A percentile compares a stretch with the other conserved stretches of the same genome.
Conservation (phyloP, 306 rosid genomes). For the Vachellia collinsii region DNA sequence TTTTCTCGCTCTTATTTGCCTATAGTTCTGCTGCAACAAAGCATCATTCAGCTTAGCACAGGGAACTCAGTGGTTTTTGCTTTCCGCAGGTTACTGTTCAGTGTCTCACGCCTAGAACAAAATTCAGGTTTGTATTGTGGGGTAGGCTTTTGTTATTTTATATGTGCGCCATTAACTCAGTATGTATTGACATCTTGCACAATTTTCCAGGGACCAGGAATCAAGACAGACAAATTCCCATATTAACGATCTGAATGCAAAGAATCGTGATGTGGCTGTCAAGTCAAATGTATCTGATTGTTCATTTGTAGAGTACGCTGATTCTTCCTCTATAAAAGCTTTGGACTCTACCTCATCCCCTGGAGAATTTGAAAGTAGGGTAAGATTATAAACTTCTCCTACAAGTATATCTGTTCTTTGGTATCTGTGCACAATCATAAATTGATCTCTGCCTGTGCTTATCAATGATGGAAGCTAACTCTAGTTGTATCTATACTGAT, state of each 20-base stretch:
- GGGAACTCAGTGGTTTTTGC: slow-evolving; percentile 40
- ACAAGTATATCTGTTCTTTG: slow-evolving; percentile 26
- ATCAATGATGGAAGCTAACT: slow-evolving; percentile 22
- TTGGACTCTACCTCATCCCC: slow-evolving; percentile 39
- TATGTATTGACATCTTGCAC: slow-evolving; percentile 21
- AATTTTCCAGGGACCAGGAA: slow-evolving; percentile 47
- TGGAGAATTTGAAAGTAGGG: slow-evolving; percentile 50
- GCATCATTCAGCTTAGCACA: slow-evolving; percentile 34
- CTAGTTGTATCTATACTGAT: slow-evolving; percentile 4
- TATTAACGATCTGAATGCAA: slow-evolving; percentile 37
- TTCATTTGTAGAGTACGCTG: slow-evolving; percentile 44
- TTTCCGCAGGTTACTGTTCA: slow-evolving; percentile 56
- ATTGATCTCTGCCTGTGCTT: slow-evolving; percentile 20
- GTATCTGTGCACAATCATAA: slow-evolving; percentile 26
- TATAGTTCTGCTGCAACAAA: slow-evolving; percentile 28
- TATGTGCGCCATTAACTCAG: background rate
- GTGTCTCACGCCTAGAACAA: slow-evolving; percentile 52
- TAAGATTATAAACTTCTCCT: slow-evolving; percentile 34
- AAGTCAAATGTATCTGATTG: slow-evolving; percentile 50
- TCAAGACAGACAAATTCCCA: slow-evolving; percentile 39
- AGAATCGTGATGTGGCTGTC: slow-evolving; percentile 38
- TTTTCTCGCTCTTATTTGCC: slow-evolving; percentile 19
- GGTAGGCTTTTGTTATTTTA: slow-evolving; percentile 19
- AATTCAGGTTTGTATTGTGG: slow-evolving; percentile 48
- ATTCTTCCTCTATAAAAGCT: slow-evolving; percentile 50